A percentile compares a stretch with the other conserved stretches of the same genome.
phyloP scores from a whole-genome alignment of 257 asterid species.

The Salvia rosmarinus region DNA sequence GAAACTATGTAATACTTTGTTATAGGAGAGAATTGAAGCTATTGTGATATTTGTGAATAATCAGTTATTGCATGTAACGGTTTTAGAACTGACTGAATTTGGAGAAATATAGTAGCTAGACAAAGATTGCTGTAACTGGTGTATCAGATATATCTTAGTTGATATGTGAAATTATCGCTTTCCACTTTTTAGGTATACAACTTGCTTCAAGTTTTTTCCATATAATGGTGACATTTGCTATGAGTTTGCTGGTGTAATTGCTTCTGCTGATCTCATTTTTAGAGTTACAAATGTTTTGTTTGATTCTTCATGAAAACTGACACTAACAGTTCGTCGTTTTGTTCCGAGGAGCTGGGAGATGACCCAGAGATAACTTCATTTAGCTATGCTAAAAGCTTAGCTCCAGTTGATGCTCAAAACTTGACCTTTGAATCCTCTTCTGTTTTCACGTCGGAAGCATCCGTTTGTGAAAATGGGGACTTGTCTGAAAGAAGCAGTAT shows the following conservation, averaged over 20 bases:
- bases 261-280: conserved; percentile 7
- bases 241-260: neutral
- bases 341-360: conserved; percentile 53
- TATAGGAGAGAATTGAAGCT: neutral
- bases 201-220: conserved; percentile 21
- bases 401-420: conserved; percentile 44
- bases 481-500: conserved; percentile 45
- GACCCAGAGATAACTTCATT: conserved; percentile 46
- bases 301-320: neutral
- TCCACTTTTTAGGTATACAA: neutral
- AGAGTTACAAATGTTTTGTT: neutral
- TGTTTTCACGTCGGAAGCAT: conserved; percentile 53
- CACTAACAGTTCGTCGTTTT: neutral
- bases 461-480: conserved; percentile 42
- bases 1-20: too few relatives aligned
- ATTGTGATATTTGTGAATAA: neutral
- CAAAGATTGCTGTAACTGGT: neutral
- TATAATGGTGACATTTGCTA: conserved; percentile 2
- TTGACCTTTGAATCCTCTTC: conserved; percentile 51
- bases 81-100: neutral
- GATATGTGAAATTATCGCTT: conserved; percentile 14
- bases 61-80: neutral
- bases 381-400: conserved; percentile 37
- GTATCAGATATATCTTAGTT: neutral
- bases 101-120: conserved; percentile 2